Base-by-base conservation (phyloP, 2,329 filamentous ascomycete species). In the Alternaria conjuncta region DNA sequence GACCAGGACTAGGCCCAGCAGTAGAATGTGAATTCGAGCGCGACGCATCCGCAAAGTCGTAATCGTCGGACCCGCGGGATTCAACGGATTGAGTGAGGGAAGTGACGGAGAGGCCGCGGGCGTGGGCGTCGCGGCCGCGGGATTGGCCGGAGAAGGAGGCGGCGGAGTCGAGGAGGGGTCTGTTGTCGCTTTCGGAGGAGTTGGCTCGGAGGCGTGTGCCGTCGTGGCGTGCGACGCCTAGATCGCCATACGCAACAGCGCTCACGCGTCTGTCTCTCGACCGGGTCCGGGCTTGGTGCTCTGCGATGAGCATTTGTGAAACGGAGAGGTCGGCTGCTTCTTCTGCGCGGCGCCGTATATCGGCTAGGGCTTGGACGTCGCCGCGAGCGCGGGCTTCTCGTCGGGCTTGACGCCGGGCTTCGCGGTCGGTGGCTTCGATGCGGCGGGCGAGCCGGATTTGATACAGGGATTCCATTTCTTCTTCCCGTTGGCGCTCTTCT, bases 391-490 rank as follows among this genome's bases (percentile, higher is more conserved):
- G 87, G 11, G 94, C 94, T 67, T 94, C 92, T 28, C 88, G 84
- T 26, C 92, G 86, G 61, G 89, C 84, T 50, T 87, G 85, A 55
- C 92, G 86, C n/a, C 92, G 85, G 67, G 91, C 89, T 69, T 96
- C 92, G 6, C 93, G 89, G 66, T 96, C 93, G 5, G 88, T 88
- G 43, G 90, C 85, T 77, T 96, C 91, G 60, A 88, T 85, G 55
- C 94, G 88, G 57, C 96, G 88, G 18, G 92, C 89, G 12, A 92
- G 77, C 12, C 96, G 90, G 63, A 98, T 95, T 78, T 97, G 93
- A 78, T 97, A 98, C 44, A 98, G 81, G 0, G 92, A 88, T 66
- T 96, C 92, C 96, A 98, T 98, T 79, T 97, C 93, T 26, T 93
- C 88, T 67, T 98, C 94, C 12, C 96, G 87, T 57, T 93, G 83